phyloP scores from a whole-genome alignment of 768 basidiomycete genomes.

The Boletus patriciae region DNA sequence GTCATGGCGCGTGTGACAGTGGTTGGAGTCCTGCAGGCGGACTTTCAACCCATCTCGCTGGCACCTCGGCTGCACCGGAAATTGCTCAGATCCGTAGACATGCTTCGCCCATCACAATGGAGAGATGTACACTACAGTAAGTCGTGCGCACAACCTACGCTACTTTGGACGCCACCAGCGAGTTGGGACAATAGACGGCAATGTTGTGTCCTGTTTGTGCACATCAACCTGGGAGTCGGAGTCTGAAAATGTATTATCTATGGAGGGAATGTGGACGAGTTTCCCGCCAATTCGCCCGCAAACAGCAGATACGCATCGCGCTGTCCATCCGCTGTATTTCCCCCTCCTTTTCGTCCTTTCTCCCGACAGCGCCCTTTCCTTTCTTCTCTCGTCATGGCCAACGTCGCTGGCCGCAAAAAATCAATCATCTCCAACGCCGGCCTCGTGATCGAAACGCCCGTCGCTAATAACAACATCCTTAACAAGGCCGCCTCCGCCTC shows the following conservation, averaged over 20 bases:
- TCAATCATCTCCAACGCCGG: constrained; percentile 65
- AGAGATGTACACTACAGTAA: background rate
- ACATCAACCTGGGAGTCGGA: constrained; percentile 32
- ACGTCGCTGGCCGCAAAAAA: constrained; percentile 72
- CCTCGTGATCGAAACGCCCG: constrained; percentile 70
- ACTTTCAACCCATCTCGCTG: constrained; percentile 13
- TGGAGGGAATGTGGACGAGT: constrained; percentile 4
- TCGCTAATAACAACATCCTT: constrained; percentile 81
- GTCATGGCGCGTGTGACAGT: constrained; percentile 26
- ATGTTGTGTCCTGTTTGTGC: constrained; percentile 28
- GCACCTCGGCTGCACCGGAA: constrained; percentile 8
- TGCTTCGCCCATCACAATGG: constrained; percentile 2
- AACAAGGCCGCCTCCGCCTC: constrained; percentile 88
- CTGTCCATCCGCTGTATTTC: background rate
- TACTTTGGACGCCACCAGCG: background rate
- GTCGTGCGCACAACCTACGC: background rate
- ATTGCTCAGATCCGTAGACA: background rate
- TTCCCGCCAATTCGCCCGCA: constrained; percentile 15
- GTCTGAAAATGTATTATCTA: constrained; percentile 35
- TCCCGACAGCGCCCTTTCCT: background rate
- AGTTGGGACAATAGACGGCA: background rate
- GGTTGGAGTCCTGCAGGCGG: constrained; percentile 32
- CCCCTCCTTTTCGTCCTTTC: background rate
- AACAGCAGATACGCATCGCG: constrained; percentile 7
- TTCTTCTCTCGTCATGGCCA: constrained; percentile 44